Base-by-base conservation (phyloP, 2,329 filamentous ascomycete genomes). In the Celoporthe dispersa region DNA sequence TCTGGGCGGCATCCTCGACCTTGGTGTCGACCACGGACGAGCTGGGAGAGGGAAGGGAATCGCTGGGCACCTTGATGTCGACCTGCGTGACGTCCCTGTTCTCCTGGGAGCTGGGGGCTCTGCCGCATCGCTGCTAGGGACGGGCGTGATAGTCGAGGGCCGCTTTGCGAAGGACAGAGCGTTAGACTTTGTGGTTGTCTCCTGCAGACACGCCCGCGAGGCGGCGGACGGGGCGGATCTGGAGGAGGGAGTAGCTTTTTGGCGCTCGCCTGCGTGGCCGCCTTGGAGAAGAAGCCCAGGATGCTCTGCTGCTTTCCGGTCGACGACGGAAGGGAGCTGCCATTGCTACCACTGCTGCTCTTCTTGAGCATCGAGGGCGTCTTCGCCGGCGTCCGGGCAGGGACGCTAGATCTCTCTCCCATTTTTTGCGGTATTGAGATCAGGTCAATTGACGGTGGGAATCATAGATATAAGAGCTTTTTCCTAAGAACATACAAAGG, bases 251-350 rank as follows among this genome's bases (percentile, higher is more conserved):
- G 67, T 66, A 35, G 76, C 73, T 22, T 73, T 63, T 72, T 83
- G 19, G 84, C 81, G 2, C 84, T 82, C 69, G 75, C 71, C 74
- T 77, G 73, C 66, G 75, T 74, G 57, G 81, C 73, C 71, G 85
- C 81, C 78, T 92, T 94, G 74, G 91, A 86, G 77, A 95, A 95
- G 85, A 96, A 96, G 59, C 92, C 91, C 48, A 94, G 83, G 71
- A 96, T 94, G 67, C 91, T 92, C 78, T 92, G 90, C 76, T 88
- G 90, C 76, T 89, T 90, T 72, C 79, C 79, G 7, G 82, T 80
- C 28, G 86, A 86, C 14, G 84, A 80, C 16, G 48, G n/a, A 7
- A 39, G 37, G 25, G 53, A 14, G 41, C n/a, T 37, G 57, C 35
- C 62, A 25, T 37, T 48, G 16, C 81, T 80, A 12, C 19, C 41